Evolutionary conservation across 805 yeast genomes (phyloP), one percentile per base, ranked within the genome.

Genomic region (Priceomyces carsonii): DNA sequence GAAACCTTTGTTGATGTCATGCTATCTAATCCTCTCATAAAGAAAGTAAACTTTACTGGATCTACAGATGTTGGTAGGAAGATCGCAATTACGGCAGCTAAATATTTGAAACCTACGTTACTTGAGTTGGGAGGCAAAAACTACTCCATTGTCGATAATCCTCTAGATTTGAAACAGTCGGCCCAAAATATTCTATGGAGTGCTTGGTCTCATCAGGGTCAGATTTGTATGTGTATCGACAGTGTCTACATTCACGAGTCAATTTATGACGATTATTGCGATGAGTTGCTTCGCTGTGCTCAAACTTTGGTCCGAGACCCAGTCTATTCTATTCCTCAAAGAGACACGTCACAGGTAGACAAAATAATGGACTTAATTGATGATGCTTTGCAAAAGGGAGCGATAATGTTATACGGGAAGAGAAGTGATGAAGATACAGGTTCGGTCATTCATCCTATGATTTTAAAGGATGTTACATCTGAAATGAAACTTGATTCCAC

Each of bases 81-180:
- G 7, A 57, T 71, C 17, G 71, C 73, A 3, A 18, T 42, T 10
- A 29, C 44, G 9, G 72, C 75, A 1, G 73, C 67, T 4, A 43
- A 44, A 25, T 35, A 60, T 42, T 44, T 66, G 13, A 70, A 69
- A 39, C 77, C 77, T 1, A 51, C 53, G 17, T 44, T 71, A 10
- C 44, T 73, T 29, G 77, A 72, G 38, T 47, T 71, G 25, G 77
- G 77, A 1, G 77, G 76, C 5, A 71, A 71, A 42, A 70, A 71
- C 42, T 51, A 51, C 24, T 34, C 62, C 1, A 48, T 71, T 8
- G 50, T 72, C 3, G 54, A 50, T 10, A 31, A 48, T 4, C 70
- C 63, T 33, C 62, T 60, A 0, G 61, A 66, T 39, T 37, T 72
- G 18, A 47, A 35, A 1, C 43, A 38, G 24, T 71, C 75, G 1